A percentile compares a stretch with the other conserved stretches of the same genome.
Evolutionary conservation across 2,329 filamentous ascomycete genomes (phyloP).

Genomic region (Stagonosporopsis chrysanthemi): DNA sequence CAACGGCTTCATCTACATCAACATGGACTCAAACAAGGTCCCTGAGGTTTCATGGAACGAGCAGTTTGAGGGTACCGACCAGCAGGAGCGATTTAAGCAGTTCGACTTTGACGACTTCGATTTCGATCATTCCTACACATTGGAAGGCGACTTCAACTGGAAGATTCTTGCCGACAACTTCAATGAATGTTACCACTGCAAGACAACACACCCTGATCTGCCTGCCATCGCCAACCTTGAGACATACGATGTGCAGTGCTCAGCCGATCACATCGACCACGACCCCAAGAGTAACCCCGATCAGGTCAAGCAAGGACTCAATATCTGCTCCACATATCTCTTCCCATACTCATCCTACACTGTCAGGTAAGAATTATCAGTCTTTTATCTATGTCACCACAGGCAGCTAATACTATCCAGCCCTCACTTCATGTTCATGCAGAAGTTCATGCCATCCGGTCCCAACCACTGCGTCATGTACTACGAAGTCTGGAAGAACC

Average conservation of each 20-base stretch:
- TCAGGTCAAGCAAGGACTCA: conserved; percentile 34
- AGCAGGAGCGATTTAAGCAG: conserved; percentile 44
- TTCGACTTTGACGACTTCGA: conserved; percentile 54
- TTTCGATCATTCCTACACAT: conserved; percentile 52
- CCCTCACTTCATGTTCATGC: conserved; percentile 67
- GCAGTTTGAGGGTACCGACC: conserved; percentile 41
- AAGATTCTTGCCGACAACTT: conserved; percentile 63
- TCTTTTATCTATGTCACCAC: neutral
- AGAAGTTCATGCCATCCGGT: conserved; percentile 65
- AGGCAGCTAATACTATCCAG: conserved; percentile 21
- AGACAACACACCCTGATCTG: conserved; percentile 66
- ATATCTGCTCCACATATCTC: conserved; percentile 42
- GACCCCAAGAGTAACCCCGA: conserved; percentile 40
- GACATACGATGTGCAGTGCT: conserved; percentile 55
- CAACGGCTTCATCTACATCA: conserved; percentile 49
- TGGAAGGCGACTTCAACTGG: conserved; percentile 46
- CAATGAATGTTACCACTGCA: conserved; percentile 72
- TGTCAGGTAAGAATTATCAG: conserved; percentile 32
- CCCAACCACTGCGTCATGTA: conserved; percentile 63
- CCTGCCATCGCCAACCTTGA: conserved; percentile 63
- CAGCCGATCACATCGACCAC: conserved; percentile 44
- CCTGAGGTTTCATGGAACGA: conserved; percentile 43
- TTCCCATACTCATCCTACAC: conserved; percentile 44
- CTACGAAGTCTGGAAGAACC: conserved; percentile 70
- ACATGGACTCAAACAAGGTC: conserved; percentile 44